Evolutionary conservation across 345 rosid genomes (phyloP), one percentile per base, ranked within the genome.

Genomic region (Alliaria petiolata): DNA sequence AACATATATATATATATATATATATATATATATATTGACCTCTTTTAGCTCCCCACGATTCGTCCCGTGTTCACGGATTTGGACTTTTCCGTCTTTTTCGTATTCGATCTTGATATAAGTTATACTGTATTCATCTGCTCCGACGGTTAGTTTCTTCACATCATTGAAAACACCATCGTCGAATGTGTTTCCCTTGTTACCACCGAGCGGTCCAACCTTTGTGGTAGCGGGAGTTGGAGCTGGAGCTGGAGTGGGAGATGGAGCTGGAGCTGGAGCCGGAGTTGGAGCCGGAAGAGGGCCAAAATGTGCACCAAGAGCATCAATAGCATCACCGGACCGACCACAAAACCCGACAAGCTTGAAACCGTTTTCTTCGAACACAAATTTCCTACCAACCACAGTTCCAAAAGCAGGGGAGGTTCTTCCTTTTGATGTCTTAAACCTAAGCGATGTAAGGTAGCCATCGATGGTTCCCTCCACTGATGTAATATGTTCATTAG

Each of bases 291-390:
- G 69, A 35, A 72, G 17, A 34, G 63, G 64, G 1, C 47, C 47
- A 44, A 72, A 72, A 16, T 72, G 46, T 65, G 77, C 71, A 46
- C 71, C 78, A 0, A 74, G 38, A 15, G 72, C 54, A 59, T 74
- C 67, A 51, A 74, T 40, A 7, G 1, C 30, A 30, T 49, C 17
- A 49, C 62, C 53, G 3, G 72, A 65, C 5, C 67, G 67, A 39
- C 78, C 78, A 40, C 60, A 51, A 40, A 74, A 40, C 31, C 78
- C 78, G 7, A 66, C 61, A 66, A 74, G 78, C 65, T 74, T 74
- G 50, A 49, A 49, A 36, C 53, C 72, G 5, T 17, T 50, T 8
- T 50, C 61, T 7, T 74, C 47, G 8, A 66, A 55, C 30, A 58
- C 72, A 74, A 74, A 74, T 66, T 59, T 66, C 1, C 14, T 49